phyloP scores from a whole-genome alignment of 768 basidiomycete genomes.

The Lactifluus echinatus region DNA sequence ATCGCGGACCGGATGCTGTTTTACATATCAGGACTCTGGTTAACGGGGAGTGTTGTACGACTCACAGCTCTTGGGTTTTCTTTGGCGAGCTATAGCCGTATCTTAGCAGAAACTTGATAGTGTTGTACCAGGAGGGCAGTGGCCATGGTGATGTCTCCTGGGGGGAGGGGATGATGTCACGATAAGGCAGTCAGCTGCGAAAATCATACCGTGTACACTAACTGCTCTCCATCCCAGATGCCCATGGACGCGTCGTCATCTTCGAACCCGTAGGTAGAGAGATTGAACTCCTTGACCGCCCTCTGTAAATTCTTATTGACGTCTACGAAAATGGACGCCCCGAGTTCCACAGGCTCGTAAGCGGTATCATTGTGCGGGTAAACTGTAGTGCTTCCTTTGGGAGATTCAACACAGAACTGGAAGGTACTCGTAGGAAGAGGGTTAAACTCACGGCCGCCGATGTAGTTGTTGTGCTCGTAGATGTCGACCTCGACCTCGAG shows the following conservation, averaged over 20 bases:
- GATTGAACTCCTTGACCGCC: constrained; percentile 73
- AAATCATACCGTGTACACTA: constrained; percentile 52
- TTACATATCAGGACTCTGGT: neutral
- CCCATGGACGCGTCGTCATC: constrained; percentile 47
- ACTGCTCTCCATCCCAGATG: constrained; percentile 76
- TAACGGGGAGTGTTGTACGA: neutral
- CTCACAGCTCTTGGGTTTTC: constrained; percentile 8
- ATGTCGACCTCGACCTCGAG: constrained; percentile 73
- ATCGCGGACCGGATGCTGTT: constrained; percentile 46
- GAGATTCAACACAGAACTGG: neutral
- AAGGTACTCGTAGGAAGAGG: neutral
- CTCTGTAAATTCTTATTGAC: constrained; percentile 65
- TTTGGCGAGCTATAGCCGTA: constrained; percentile 14
- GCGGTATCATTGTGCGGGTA: constrained; percentile 57
- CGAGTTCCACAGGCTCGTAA: constrained; percentile 66
- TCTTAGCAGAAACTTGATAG: constrained; percentile 8
- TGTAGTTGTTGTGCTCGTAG: constrained; percentile 65
- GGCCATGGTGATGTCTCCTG: neutral
- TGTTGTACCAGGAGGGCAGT: constrained; percentile 7
- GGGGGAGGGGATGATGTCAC: neutral
- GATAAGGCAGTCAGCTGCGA: neutral
- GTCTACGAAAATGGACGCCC: constrained; percentile 80
- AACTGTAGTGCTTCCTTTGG: constrained; percentile 65
- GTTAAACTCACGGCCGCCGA: constrained; percentile 72
- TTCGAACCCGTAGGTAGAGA: constrained; percentile 41